Percentiles rank a stretch among this genome's conserved stretches.
Evolutionary conservation across 2,329 filamentous ascomycete species (phyloP).

Genomic region (Knufia fluminis): DNA sequence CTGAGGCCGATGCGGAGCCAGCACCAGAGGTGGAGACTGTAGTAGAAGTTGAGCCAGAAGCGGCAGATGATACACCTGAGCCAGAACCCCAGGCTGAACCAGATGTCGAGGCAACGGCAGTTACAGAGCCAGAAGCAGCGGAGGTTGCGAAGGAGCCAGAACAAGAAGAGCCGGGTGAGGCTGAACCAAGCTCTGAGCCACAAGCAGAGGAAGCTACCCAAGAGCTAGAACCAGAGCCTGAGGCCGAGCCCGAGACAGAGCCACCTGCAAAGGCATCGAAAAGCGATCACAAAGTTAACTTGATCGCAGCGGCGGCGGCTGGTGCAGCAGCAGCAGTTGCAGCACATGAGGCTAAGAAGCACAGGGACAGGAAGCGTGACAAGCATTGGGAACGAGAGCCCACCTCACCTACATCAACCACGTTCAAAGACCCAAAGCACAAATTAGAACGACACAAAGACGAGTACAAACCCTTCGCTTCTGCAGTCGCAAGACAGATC

Average conservation of each 20-base stretch:
- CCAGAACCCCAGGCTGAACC: too few relatives aligned
- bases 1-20: not conserved
- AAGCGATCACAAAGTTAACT: constrained; percentile 12
- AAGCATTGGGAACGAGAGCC: constrained; percentile 15
- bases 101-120: too few relatives aligned
- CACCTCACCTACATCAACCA: constrained; percentile 7
- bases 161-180: too few relatives aligned
- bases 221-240: not conserved
- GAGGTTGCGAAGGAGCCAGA: too few relatives aligned
- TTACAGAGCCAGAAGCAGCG: too few relatives aligned
- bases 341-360: constrained; percentile 5
- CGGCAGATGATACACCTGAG: not conserved
- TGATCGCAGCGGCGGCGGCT: constrained; percentile 14
- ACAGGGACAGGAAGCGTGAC: constrained; percentile 14
- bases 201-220: not conserved
- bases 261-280: constrained; percentile 14
- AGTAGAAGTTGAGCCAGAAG: not conserved
- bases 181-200: too few relatives aligned
- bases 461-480: constrained; percentile 26
- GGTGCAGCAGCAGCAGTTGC: constrained; percentile 13
- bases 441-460: constrained; percentile 26
- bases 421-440: constrained; percentile 24
- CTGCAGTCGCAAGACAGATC: constrained; percentile 23
- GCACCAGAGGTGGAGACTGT: not conserved
- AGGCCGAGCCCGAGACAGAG: constrained; percentile 12